Evolutionary conservation across 352 stramenopile genomes (phyloP), one percentile per base, ranked within the genome.

Genomic region (Halophytophthora batemanensis): DNA sequence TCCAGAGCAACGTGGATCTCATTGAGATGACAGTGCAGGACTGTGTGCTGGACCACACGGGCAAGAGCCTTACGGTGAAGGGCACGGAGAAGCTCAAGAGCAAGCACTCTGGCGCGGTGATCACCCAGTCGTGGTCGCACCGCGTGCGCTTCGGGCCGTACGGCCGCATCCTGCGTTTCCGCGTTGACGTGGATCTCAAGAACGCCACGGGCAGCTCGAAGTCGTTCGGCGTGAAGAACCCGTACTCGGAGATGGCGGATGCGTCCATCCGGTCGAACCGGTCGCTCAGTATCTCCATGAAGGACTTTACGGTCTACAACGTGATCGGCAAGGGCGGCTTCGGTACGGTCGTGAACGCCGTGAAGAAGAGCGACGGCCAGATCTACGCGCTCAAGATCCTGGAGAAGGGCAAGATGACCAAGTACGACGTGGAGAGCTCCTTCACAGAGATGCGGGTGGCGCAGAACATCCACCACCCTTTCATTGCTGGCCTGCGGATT

Each of bases 341-440:
- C 38, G 82, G 82, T 46, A 95, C 85, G 7, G 85, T 95, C n/a
- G 82, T 95, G 62, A 95, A 91, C 50, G 85, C 85, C 12, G 86
- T 95, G 17, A 94, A 94, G 56, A 94, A 94, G 53, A 93, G 86
- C 52, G 86, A 94, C 42, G 84, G 84, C 17, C 82, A 93, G 45
- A 93, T 96, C 42, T 96, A 94, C 53, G 86, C 86, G n/a, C 67
- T 96, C 19, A 96, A 96, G 60, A 93, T 96, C 43, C 70, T 96
- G 56, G 81, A 94, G 43, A 96, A 96, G 54, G 72, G 74, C 49
- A 91, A 90, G 47, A 91, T 96, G 83, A 91, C 83, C 50, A 93
- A 94, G 56, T 91, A 93, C 63, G 84, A 93, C 49, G 88, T 94
- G 21, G 84, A 93, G 46, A 91, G 77, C 46, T 93, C 83, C 42